A percentile compares a stretch with the other conserved stretches of the same genome.
These are phyloP conservation scores for Filosporella fistucella DNA, from an alignment of 495 filamentous ascomycete genomes.

Conservation along the genomic window DNA sequence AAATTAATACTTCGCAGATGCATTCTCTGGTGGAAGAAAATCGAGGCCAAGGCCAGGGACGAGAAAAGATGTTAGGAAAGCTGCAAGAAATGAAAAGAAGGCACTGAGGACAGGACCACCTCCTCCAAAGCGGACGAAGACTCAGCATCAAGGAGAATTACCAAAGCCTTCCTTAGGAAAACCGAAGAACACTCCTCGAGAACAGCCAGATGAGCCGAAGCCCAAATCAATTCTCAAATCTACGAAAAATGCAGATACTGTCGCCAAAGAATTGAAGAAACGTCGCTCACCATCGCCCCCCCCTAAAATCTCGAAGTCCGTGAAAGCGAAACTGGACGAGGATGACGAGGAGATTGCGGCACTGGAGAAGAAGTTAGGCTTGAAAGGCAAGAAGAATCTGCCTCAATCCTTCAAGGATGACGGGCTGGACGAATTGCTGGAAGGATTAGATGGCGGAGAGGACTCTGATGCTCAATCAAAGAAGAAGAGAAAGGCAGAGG, in stretches of 20 bases:
- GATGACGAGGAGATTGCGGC: conserved; percentile 88
- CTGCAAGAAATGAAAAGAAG: conserved; percentile 53
- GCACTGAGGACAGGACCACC: conserved; percentile 21
- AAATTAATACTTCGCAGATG: conserved; percentile 14
- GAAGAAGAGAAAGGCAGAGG: conserved; percentile 64
- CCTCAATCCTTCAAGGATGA: conserved; percentile 79
- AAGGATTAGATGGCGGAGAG: conserved; percentile 58
- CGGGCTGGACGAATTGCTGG: conserved; percentile 74
- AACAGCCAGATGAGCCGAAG: conserved; percentile 27
- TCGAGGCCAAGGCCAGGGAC: conserved; percentile 26
- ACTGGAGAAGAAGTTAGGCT: conserved; percentile 82
- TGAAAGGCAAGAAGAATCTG: conserved; percentile 72
- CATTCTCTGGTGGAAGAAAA: conserved; percentile 8
- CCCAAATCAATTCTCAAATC: conserved; percentile 37
- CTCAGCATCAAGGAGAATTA: conserved; percentile 14
- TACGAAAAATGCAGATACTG: conserved; percentile 16
- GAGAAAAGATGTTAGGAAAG: conserved; percentile 60
- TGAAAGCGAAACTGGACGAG: conserved; percentile 59
- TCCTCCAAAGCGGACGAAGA: conserved; percentile 19
- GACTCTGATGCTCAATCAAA: conserved; percentile 42
- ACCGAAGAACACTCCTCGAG: conserved; percentile 5
- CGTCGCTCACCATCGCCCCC: conserved; percentile 19
- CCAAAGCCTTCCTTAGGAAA: conserved; percentile 11
- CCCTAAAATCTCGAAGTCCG: conserved; percentile 46
- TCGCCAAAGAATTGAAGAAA: neutral